phyloP scores from a whole-genome alignment of 805 yeast species.

The Ascoidea asiatica region DNA sequence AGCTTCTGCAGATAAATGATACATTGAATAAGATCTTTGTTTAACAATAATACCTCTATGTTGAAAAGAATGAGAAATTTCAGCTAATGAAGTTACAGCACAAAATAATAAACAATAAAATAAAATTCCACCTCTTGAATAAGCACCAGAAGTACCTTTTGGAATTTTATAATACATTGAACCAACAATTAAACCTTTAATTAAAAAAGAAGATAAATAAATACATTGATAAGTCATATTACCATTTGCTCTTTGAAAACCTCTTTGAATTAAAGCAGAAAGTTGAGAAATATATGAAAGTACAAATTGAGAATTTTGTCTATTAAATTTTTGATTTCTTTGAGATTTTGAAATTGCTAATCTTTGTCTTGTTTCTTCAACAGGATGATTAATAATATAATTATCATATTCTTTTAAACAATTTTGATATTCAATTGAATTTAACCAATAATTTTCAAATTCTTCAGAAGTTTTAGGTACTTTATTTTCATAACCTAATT shows the following conservation, averaged over 20 bases:
- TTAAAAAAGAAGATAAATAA: constrained; percentile 27
- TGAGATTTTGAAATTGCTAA: constrained; percentile 12
- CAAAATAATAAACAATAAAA: constrained; percentile 38
- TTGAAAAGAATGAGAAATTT: constrained; percentile 32
- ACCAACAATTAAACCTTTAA: constrained; percentile 29
- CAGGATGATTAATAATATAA: constrained; percentile 14
- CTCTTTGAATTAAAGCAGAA: constrained; percentile 28
- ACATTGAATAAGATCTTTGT: constrained; percentile 48
- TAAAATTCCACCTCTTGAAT: constrained; percentile 37
- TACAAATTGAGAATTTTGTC: constrained; percentile 26
- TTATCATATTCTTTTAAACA: constrained; percentile 18
- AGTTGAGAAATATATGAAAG: constrained; percentile 31
- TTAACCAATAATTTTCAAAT: constrained; percentile 34
- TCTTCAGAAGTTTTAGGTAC: constrained; percentile 34
- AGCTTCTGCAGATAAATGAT: constrained; percentile 53
- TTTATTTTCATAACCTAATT: constrained; percentile 23
- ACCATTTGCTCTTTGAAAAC: constrained; percentile 27
- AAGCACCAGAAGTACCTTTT: constrained; percentile 32
- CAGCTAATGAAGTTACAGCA: constrained; percentile 47
- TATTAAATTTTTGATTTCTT: constrained; percentile 23
- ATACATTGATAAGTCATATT: constrained; percentile 29
- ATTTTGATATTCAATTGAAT: constrained; percentile 30
- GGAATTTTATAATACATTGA: constrained; percentile 35
- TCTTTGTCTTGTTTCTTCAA: constrained; percentile 20
- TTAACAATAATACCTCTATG: constrained; percentile 44